Evolutionary conservation across 148 eudicot species (phyloP).

Genomic region (Rheum nobile): DNA sequence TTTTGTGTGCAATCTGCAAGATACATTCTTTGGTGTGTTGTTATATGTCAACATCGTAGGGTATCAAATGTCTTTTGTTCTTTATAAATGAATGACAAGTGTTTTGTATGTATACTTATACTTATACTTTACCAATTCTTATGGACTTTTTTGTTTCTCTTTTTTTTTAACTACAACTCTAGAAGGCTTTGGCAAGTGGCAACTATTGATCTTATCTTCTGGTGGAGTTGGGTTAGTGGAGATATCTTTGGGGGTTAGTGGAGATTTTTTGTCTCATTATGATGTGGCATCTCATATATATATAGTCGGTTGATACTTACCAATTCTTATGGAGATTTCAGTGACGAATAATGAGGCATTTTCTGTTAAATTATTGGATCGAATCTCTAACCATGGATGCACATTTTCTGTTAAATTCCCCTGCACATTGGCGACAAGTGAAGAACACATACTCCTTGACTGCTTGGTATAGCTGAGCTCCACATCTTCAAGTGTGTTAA

Average conservation of each 20-base stretch:
- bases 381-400: no score
- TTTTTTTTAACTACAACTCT: background rate
- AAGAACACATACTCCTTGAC: no score
- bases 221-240: background rate
- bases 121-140: no score
- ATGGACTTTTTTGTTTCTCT: background rate
- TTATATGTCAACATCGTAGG: background rate
- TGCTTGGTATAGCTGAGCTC: no score
- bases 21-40: background rate
- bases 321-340: no score
- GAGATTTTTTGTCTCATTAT: background rate
- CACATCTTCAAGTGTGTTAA: no score
- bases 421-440: no score
- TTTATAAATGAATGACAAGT: background rate
- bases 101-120: background rate
- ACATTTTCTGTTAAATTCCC: no score
- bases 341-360: no score
- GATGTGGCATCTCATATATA: background rate
- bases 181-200: background rate
- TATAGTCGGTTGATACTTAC: no score
- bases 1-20: no score
- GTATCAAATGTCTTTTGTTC: background rate
- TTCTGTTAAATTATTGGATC: no score
- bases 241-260: background rate
- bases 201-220: background rate